Percentiles rank a stretch among this genome's conserved stretches.
phyloP scores from a whole-genome alignment of 2,329 filamentous ascomycete species.

The Talaromyces sp. region DNA sequence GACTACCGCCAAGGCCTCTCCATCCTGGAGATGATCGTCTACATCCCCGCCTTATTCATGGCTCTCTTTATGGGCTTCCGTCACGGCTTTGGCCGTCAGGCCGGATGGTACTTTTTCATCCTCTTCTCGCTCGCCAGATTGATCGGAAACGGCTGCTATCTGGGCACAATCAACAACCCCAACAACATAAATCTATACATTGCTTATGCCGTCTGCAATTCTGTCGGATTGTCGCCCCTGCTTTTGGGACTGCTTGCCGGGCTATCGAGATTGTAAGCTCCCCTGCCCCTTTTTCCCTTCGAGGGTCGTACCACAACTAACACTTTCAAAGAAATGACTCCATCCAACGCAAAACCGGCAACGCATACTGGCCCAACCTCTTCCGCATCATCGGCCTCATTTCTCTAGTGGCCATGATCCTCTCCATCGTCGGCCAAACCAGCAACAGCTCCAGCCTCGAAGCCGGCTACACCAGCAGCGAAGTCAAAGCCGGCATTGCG shows the following conservation, averaged over 20 bases:
- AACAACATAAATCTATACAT: constrained; percentile 25
- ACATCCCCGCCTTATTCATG: constrained; percentile 21
- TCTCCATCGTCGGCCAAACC: constrained; percentile 45
- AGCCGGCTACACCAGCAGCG: constrained; percentile 27
- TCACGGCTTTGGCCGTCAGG: constrained; percentile 29
- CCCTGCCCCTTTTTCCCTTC: not conserved
- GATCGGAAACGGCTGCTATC: constrained; percentile 28
- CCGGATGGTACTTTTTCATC: constrained; percentile 35
- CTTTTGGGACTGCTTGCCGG: constrained; percentile 19
- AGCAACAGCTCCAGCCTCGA: constrained; percentile 30
- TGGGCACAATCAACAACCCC: constrained; percentile 25
- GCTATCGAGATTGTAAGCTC: constrained; percentile 22
- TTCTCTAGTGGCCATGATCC: constrained; percentile 32
- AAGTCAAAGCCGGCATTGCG: constrained; percentile 43
- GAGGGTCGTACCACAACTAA: not conserved
- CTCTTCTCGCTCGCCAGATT: constrained; percentile 32
- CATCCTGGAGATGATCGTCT: constrained; percentile 25
- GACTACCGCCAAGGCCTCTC: constrained; percentile 24
- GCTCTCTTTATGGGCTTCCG: constrained; percentile 23
- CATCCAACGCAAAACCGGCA: constrained; percentile 21
- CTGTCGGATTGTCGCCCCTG: constrained; percentile 23
- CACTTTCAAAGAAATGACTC: constrained; percentile 23
- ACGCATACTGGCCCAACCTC: constrained; percentile 22
- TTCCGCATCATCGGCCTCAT: constrained; percentile 32
- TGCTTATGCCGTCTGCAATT: constrained; percentile 26